Conservation (phyloP, 2,329 filamentous ascomycete species). For the Cadophora sp. region DNA sequence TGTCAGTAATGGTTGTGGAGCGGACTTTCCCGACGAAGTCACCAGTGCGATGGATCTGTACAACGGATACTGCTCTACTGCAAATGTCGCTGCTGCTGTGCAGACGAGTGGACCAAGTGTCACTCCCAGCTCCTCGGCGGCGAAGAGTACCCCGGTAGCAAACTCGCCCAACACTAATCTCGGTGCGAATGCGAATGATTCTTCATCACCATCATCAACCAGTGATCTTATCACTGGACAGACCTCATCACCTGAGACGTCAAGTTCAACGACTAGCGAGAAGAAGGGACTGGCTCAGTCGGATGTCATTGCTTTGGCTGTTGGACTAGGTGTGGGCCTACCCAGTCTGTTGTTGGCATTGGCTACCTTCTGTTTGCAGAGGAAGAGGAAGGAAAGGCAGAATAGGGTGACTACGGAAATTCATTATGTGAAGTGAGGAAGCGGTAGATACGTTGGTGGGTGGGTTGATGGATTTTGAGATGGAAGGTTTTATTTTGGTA, state of each 20-base stretch:
- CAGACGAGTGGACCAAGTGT: background rate
- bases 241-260: background rate
- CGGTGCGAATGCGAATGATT: background rate
- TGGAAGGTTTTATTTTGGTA: background rate
- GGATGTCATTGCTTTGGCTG: constrained; percentile 21
- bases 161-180: background rate
- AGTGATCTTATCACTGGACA: background rate
- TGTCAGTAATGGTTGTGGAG: constrained; percentile 12
- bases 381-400: background rate
- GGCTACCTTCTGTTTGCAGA: constrained; percentile 20
- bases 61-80: constrained; percentile 18
- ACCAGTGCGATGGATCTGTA: constrained; percentile 18
- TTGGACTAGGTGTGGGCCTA: constrained; percentile 15
- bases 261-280: background rate
- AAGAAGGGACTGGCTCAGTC: constrained; percentile 20
- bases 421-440: background rate
- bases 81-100: constrained; percentile 12
- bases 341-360: constrained; percentile 20
- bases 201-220: background rate
- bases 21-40: constrained; percentile 13
- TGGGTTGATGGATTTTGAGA: background rate
- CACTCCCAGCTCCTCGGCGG: background rate
- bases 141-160: background rate
- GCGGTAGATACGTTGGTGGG: background rate
- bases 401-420: constrained; percentile 1